phyloP scores from a whole-genome alignment of 129 eudicot species.

The Daucus carota region DH1_v3.0 NC_030382.2:55834001-55834500 shows the following conservation, averaged over 20 bases:
- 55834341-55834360: not conserved
- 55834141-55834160: slow-evolving; percentile 52
- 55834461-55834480: slow-evolving; percentile 91
- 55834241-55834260: slow-evolving; percentile 53
- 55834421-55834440: slow-evolving; percentile 64
- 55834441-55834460: slow-evolving; percentile 68
- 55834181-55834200: slow-evolving; percentile 35
- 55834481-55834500: slow-evolving; percentile 87
- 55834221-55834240: slow-evolving; percentile 76
- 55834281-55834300: slow-evolving; percentile 45
- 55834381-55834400: slow-evolving; percentile 20
- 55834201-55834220: slow-evolving; percentile 68
- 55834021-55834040: slow-evolving; percentile 29
- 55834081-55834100: slow-evolving; percentile 43
- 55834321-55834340: slow-evolving; percentile 6
- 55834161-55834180: slow-evolving; percentile 27
- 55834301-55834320: slow-evolving; percentile 34
- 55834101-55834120: slow-evolving; percentile 54
- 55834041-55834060: slow-evolving; percentile 15
- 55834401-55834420: slow-evolving; percentile 96
- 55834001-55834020: not conserved
- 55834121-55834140: slow-evolving; percentile 42
- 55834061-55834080: slow-evolving; percentile 8
- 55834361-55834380: not conserved
- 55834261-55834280: slow-evolving; percentile 57